phyloP scores from a whole-genome alignment of 768 basidiomycete species.

The Leccinum broughii region DNA sequence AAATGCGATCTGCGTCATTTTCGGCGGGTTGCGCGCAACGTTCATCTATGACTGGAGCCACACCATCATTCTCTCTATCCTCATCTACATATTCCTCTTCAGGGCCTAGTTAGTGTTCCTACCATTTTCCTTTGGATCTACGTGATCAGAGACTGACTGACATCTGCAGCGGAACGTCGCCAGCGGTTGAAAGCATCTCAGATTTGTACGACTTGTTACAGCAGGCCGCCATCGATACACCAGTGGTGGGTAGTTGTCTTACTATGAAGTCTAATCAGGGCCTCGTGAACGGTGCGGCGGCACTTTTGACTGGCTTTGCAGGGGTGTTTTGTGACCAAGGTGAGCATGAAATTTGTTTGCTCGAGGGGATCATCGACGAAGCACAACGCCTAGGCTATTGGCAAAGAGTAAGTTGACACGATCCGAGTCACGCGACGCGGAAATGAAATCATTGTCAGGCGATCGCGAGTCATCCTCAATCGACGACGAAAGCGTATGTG shows the following conservation, averaged over 20 bases:
- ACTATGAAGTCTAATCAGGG: constrained; percentile 56
- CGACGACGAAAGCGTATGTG: constrained; percentile 53
- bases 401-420: constrained; percentile 41
- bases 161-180: constrained; percentile 35
- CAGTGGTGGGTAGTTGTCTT: constrained; percentile 52
- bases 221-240: constrained; percentile 43
- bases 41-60: constrained; percentile 48
- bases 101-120: constrained; percentile 29
- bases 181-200: constrained; percentile 39
- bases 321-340: constrained; percentile 55
- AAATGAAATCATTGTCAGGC: constrained; percentile 32
- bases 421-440: background rate
- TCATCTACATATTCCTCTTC: constrained; percentile 39
- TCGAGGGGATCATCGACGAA: background rate
- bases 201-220: constrained; percentile 49
- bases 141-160: background rate
- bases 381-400: constrained; percentile 42
- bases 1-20: constrained; percentile 43
- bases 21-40: constrained; percentile 46
- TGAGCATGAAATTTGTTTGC: constrained; percentile 12
- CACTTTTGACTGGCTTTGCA: constrained; percentile 42
- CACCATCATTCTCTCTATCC: constrained; percentile 45
- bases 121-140: background rate
- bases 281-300: constrained; percentile 42
- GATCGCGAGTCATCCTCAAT: constrained; percentile 50